Conservation (phyloP, 75 land plant genomes). For the Cryptomeria japonica region DNA sequence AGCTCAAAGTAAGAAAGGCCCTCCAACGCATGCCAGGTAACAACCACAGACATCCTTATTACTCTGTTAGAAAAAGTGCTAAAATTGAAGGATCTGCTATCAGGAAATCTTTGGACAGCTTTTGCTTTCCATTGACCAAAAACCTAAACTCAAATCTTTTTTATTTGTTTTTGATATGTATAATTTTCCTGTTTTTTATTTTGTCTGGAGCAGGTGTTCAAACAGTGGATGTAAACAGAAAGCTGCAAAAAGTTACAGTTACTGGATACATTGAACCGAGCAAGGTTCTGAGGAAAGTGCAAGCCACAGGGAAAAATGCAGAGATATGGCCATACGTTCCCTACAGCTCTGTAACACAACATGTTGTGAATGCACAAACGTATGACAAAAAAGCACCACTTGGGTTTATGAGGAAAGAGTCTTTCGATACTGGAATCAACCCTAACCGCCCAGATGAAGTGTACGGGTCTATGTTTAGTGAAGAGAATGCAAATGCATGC, state of each 20-base stretch:
- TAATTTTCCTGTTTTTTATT: too few species aligned
- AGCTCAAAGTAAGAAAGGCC: slow-evolving; percentile 35
- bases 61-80: neutral
- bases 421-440: neutral
- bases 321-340: slow-evolving; percentile 61
- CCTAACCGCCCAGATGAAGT: slow-evolving; percentile 34
- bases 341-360: slow-evolving; percentile 22
- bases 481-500: slow-evolving; percentile 71
- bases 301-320: slow-evolving; percentile 31
- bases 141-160: neutral
- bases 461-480: slow-evolving; percentile 50
- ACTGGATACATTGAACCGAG: slow-evolving; percentile 38
- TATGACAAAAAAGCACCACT: slow-evolving; percentile 55
- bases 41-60: neutral
- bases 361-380: slow-evolving; percentile 15
- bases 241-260: slow-evolving; percentile 54
- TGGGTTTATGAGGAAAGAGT: neutral
- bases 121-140: neutral
- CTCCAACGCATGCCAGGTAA: slow-evolving; percentile 42
- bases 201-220: slow-evolving; percentile 25
- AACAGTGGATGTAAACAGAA: slow-evolving; percentile 41
- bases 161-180: neutral
- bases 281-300: slow-evolving; percentile 40
- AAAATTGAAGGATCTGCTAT: neutral
- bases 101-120: too few species aligned